A percentile compares a stretch with the other conserved stretches of the same genome.
Evolutionary conservation across 2,329 filamentous ascomycete genomes (phyloP).

Genomic region (Fusarium sp.): DNA sequence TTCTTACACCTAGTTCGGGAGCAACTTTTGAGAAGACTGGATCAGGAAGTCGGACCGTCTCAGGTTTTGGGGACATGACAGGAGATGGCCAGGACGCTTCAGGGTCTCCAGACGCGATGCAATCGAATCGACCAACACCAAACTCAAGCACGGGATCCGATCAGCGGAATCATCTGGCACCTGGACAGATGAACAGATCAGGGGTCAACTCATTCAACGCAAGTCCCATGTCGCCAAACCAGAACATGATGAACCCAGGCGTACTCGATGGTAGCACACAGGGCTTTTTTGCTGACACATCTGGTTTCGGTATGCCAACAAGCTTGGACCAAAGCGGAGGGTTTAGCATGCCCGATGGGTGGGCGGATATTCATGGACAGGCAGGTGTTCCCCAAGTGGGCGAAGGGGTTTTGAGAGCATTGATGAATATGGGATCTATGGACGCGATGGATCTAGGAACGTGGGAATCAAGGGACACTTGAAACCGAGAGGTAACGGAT

Average conservation of each 20-base stretch:
- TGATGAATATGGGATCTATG: conserved; percentile 70
- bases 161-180: conserved; percentile 42
- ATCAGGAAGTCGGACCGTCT: conserved; percentile 44
- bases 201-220: conserved; percentile 61
- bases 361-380: conserved; percentile 57
- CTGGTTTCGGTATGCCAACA: conserved; percentile 51
- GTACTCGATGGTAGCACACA: conserved; percentile 52
- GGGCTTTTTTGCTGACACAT: conserved; percentile 55
- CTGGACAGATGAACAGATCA: conserved; percentile 52
- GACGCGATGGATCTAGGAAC: conserved; percentile 67
- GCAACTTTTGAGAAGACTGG: conserved; percentile 51
- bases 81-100: conserved; percentile 61
- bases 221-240: conserved; percentile 61
- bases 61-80: conserved; percentile 57
- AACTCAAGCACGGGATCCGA: conserved; percentile 62
- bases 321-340: conserved; percentile 43
- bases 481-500: conserved; percentile 23
- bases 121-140: conserved; percentile 67
- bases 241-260: conserved; percentile 52
- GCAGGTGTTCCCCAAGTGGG: conserved; percentile 65
- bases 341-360: conserved; percentile 58
- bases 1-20: conserved; percentile 50
- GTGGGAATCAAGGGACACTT: conserved; percentile 56
- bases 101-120: conserved; percentile 60
- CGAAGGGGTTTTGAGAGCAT: conserved; percentile 66